Conservation (phyloP, 768 basidiomycete genomes). For the Ephemerocybe angulata region DNA sequence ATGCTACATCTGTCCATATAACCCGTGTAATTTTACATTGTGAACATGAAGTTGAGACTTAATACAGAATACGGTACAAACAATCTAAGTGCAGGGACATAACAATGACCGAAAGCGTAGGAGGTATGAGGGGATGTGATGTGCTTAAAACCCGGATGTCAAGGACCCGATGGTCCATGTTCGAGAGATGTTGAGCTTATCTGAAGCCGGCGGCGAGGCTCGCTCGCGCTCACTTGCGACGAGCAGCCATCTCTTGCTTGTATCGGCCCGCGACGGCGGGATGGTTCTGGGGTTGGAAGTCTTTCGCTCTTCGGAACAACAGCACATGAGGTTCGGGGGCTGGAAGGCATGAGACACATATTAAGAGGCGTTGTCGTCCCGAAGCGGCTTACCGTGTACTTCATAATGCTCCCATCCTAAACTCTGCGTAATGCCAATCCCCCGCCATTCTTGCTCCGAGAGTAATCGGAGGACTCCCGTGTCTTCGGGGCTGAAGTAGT, state of each 20-base stretch:
- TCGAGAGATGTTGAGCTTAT: not conserved
- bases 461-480: slow-evolving; percentile 79
- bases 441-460: slow-evolving; percentile 89
- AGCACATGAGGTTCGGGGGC: slow-evolving; percentile 93
- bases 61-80: slow-evolving; percentile 4
- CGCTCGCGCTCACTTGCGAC: slow-evolving; percentile 36
- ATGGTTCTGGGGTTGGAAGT: slow-evolving; percentile 55
- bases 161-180: not conserved
- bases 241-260: slow-evolving; percentile 14
- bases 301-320: slow-evolving; percentile 81
- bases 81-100: slow-evolving; percentile 6
- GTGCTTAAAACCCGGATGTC: not conserved
- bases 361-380: no score
- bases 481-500: slow-evolving; percentile 71
- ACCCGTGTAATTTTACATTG: not conserved
- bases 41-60: not conserved
- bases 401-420: slow-evolving; percentile 97
- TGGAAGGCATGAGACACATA: slow-evolving; percentile 30
- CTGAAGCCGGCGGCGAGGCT: not conserved
- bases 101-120: slow-evolving; percentile 7
- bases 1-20: not conserved
- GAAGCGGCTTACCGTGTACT: slow-evolving; percentile 76
- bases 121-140: not conserved
- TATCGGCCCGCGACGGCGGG: slow-evolving; percentile 33
- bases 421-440: slow-evolving; percentile 94